Conservation (phyloP, 2,329 filamentous ascomycete genomes). For the Aspergillus versicolor region DNA sequence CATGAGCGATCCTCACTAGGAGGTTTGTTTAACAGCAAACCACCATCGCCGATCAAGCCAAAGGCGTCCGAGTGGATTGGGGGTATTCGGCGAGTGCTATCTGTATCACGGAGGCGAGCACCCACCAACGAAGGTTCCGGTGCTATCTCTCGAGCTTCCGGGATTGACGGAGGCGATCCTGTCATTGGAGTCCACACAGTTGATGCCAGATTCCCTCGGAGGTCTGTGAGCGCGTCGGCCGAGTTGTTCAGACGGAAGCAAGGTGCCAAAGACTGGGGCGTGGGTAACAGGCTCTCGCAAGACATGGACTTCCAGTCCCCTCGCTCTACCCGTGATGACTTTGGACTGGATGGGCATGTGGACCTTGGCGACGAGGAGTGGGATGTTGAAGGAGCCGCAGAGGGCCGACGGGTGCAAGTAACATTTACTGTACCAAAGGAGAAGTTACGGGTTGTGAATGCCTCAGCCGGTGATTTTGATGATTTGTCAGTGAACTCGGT, state of each 20-base stretch:
- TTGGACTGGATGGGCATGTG: constrained; percentile 25
- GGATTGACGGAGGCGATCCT: constrained; percentile 28
- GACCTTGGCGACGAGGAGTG: constrained; percentile 54
- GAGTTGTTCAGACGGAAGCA: constrained; percentile 51
- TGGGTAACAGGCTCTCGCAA: constrained; percentile 28
- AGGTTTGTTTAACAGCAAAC: constrained; percentile 28
- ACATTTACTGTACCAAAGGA: constrained; percentile 95
- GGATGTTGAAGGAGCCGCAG: constrained; percentile 73
- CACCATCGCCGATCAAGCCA: constrained; percentile 28
- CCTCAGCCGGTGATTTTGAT: constrained; percentile 45
- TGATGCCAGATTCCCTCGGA: constrained; percentile 34
- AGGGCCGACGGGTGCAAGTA: constrained; percentile 71
- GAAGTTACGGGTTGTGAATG: constrained; percentile 85
- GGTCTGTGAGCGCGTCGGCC: constrained; percentile 50
- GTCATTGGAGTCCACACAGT: constrained; percentile 17
- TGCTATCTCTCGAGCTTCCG: constrained; percentile 24
- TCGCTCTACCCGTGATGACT: constrained; percentile 24
- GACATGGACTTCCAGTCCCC: constrained; percentile 14
- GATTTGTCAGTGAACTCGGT: constrained; percentile 29
- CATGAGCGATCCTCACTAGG: constrained; percentile 17
- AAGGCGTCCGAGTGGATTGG: constrained; percentile 68
- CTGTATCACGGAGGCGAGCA: constrained; percentile 37
- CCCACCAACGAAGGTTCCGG: constrained; percentile 17
- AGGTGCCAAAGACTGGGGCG: constrained; percentile 54
- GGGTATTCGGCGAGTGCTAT: constrained; percentile 65